A percentile compares a stretch with the other conserved stretches of the same genome.
phyloP scores from a whole-genome alignment of 2,329 filamentous ascomycete genomes.

The Alternaria sp. region DNA sequence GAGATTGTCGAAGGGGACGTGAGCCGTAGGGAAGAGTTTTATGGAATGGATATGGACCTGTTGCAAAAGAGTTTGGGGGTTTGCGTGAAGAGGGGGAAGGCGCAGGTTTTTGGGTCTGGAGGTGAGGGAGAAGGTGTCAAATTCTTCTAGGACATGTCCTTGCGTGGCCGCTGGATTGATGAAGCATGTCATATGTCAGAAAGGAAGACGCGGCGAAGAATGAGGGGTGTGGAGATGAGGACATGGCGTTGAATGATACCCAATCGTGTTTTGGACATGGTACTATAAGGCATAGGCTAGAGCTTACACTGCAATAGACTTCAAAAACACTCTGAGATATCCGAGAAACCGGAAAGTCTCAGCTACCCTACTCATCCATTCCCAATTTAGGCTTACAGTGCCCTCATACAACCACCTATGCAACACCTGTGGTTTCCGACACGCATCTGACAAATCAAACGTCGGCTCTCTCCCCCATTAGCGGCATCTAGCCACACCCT shows the following conservation, averaged over 20 bases:
- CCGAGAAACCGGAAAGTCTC: too few relatives aligned
- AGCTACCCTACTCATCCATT: not conserved
- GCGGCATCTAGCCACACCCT: too few relatives aligned
- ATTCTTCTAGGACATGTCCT: slow-evolving; percentile 68
- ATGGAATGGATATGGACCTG: slow-evolving; percentile 85
- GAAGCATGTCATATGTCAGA: too few relatives aligned
- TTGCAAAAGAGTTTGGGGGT: slow-evolving; percentile 80
- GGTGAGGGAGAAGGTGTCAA: slow-evolving; percentile 81
- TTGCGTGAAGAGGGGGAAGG: slow-evolving; percentile 88
- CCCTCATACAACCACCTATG: too few relatives aligned
- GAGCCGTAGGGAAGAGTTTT: slow-evolving; percentile 73
- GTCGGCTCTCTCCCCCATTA: too few relatives aligned
- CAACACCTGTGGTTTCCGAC: too few relatives aligned
- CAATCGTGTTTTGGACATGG: not conserved
- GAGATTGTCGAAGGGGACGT: slow-evolving; percentile 89
- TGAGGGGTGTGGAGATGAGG: not conserved
- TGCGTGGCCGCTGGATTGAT: not conserved
- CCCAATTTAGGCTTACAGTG: too few relatives aligned
- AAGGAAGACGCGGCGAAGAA: not conserved
- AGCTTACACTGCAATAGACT: not conserved
- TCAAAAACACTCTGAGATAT: not conserved
- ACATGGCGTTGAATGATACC: slow-evolving; percentile 1
- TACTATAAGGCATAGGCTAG: not conserved
- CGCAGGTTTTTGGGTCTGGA: slow-evolving; percentile 90
- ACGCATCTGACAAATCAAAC: too few relatives aligned